Conservation (phyloP, 495 filamentous ascomycete species). For the Aspergillus funiculosus region DNA sequence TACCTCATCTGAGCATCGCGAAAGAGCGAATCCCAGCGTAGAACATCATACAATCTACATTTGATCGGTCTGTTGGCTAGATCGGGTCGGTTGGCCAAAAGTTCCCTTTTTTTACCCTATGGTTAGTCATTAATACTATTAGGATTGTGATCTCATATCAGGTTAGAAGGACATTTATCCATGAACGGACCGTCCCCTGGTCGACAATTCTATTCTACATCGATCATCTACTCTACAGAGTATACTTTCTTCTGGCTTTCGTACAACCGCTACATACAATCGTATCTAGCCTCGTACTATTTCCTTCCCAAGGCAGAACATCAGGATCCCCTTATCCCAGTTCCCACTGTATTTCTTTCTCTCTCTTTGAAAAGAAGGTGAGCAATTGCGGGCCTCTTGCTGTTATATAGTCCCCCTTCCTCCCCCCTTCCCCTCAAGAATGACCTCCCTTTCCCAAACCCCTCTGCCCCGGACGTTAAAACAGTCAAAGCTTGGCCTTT, state of each 20-base stretch:
- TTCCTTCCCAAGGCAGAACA: no score
- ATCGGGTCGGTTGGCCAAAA: neutral
- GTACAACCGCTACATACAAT: neutral
- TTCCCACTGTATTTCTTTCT: neutral
- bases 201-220: no score
- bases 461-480: no score
- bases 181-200: no score
- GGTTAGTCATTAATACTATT: neutral
- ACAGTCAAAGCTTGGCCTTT: no score
- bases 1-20: neutral
- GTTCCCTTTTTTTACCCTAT: neutral
- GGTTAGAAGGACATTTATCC: no score
- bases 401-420: neutral
- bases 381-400: neutral
- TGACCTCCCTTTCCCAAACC: neutral
- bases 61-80: neutral
- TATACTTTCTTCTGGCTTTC: neutral
- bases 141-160: constrained; percentile 18
- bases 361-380: neutral
- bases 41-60: neutral
- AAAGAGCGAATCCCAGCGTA: constrained; percentile 6
- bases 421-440: neutral
- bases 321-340: no score
- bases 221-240: no score
- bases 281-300: neutral